A percentile compares a stretch with the other conserved stretches of the same genome.
Conservation (phyloP, 2,329 filamentous ascomycete genomes). For the Fusarium sp. region DNA sequence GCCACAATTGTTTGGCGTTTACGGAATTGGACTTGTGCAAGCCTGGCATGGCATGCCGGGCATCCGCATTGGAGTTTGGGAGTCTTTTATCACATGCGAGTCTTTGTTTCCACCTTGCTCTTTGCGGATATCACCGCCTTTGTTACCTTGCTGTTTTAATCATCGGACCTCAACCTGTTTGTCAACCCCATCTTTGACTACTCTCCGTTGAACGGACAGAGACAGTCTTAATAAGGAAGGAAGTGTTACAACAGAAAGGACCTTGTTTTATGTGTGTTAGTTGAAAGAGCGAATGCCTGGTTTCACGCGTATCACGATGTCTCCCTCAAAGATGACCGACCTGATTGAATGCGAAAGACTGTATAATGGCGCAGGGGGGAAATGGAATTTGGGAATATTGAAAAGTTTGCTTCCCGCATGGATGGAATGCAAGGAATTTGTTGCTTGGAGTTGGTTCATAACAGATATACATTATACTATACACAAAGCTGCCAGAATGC, state of each 20-base stretch:
- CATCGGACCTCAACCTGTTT: conserved; percentile 18
- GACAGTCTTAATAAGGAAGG: conserved; percentile 30
- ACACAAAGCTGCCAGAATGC: conserved; percentile 46
- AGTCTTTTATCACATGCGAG: conserved; percentile 25
- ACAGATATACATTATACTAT: conserved; percentile 46
- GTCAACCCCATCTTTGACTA: conserved; percentile 21
- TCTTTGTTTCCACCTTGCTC: conserved; percentile 15
- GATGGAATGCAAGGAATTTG: conserved; percentile 31
- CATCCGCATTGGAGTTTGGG: conserved; percentile 43
- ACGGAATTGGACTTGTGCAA: conserved; percentile 38
- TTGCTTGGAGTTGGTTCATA: conserved; percentile 23
- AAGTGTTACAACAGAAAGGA: conserved; percentile 24
- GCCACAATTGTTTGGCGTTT: conserved; percentile 41
- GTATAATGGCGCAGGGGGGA: conserved; percentile 32
- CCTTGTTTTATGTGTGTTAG: conserved; percentile 11
- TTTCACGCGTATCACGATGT: conserved; percentile 39
- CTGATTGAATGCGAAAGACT: conserved; percentile 39
- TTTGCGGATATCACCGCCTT: conserved; percentile 16
- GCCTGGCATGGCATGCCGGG: conserved; percentile 39
- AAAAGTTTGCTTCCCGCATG: conserved; percentile 40
- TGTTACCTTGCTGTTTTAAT: conserved; percentile 37
- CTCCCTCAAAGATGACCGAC: conserved; percentile 37
- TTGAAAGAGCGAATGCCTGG: conserved; percentile 27
- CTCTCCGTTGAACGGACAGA: conserved; percentile 45
- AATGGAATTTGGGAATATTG: conserved; percentile 20